Evolutionary conservation across 257 asterid species (phyloP).

Genomic region (Fraxinus quadrangulata): DNA sequence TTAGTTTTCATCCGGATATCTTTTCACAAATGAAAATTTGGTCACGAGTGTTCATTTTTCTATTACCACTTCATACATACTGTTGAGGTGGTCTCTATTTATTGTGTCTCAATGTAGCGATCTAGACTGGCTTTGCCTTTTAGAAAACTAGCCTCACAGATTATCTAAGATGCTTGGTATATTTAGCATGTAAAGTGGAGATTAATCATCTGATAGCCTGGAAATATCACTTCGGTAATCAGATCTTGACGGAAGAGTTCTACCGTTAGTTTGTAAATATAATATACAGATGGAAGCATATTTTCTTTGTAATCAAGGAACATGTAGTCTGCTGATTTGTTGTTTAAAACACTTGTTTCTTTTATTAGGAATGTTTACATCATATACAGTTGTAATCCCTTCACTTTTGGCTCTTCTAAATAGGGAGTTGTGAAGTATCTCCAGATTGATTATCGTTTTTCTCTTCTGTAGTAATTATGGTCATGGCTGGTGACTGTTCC

Average conservation of each 20-base stretch:
- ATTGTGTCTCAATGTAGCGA: not conserved
- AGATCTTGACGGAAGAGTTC: not conserved
- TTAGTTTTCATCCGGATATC: not conserved
- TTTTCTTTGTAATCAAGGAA: not conserved
- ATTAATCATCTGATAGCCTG: not conserved
- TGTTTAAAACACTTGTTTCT: not conserved
- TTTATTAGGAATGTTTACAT: not conserved
- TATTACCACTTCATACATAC: not conserved
- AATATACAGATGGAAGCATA: not conserved
- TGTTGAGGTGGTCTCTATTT: not conserved
- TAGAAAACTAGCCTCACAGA: not conserved
- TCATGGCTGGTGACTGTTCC: conserved; percentile 10
- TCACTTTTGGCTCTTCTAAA: not conserved
- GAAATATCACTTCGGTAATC: not conserved
- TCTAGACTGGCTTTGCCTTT: not conserved
- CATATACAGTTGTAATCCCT: conserved; percentile 6
- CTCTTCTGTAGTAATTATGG: not conserved
- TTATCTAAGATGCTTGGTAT: not conserved
- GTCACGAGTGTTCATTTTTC: not conserved
- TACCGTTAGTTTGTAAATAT: not conserved
- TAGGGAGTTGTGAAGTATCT: not conserved
- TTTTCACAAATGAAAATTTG: not conserved
- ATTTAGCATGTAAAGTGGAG: not conserved
- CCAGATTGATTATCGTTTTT: conserved; percentile 3
- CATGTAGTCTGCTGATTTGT: not conserved